Conservation (phyloP, 768 basidiomycete species). For the Tricholomella constricta region DNA sequence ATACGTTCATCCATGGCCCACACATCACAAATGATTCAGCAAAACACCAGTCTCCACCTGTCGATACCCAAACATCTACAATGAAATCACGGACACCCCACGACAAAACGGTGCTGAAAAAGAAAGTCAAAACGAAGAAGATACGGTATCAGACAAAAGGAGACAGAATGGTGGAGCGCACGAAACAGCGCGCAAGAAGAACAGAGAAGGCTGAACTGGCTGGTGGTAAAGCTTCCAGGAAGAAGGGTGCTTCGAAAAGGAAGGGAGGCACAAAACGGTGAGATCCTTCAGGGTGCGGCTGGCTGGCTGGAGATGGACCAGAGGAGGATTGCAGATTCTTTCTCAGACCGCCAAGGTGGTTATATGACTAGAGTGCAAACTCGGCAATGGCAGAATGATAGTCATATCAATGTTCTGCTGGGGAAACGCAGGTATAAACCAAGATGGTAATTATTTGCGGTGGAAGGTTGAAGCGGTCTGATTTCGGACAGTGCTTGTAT, state of each 20-base stretch:
- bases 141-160: slow-evolving; percentile 73
- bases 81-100: slow-evolving; percentile 1
- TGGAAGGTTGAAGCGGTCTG: background rate
- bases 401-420: background rate
- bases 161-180: slow-evolving; percentile 59
- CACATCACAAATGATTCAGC: slow-evolving; percentile 9
- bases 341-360: background rate
- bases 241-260: slow-evolving; percentile 27
- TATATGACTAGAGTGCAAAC: background rate
- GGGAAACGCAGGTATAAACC: background rate
- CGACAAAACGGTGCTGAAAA: slow-evolving; percentile 16
- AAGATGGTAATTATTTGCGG: background rate
- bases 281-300: background rate
- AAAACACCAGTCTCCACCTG: background rate
- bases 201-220: slow-evolving; percentile 74
- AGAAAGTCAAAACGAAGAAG: slow-evolving; percentile 40
- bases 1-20: slow-evolving; percentile 54
- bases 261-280: slow-evolving; percentile 22
- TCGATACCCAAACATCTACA: background rate
- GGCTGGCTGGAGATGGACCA: background rate
- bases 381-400: background rate
- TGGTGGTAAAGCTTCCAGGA: slow-evolving; percentile 60
- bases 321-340: background rate
- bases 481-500: background rate
- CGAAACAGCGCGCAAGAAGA: slow-evolving; percentile 64